Percentiles rank a stretch among this genome's conserved stretches.
Conservation (phyloP, 139 green algal species). For the Chlamydomonas incerta region DNA sequence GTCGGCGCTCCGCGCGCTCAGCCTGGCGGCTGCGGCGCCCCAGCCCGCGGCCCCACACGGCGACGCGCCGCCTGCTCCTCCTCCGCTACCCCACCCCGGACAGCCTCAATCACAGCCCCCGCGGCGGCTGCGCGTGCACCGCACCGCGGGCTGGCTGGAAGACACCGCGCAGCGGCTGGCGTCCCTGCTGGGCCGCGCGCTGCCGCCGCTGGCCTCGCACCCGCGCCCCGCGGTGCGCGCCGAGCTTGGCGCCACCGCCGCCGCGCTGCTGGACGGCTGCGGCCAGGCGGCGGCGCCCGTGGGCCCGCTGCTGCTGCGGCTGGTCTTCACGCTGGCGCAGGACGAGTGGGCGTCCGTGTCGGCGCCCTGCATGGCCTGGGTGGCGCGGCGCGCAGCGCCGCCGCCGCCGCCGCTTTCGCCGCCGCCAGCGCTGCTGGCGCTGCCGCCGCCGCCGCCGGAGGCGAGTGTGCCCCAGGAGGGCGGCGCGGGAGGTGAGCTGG, state of each 20-base stretch:
- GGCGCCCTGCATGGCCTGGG: background rate
- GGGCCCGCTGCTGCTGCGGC: conserved; percentile 57
- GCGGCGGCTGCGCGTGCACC: conserved; percentile 48
- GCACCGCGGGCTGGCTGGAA: conserved; percentile 58
- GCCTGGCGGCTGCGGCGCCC: background rate
- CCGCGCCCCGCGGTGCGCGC: conserved; percentile 62
- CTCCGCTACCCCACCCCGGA: background rate
- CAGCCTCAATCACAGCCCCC: background rate
- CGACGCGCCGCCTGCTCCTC: background rate
- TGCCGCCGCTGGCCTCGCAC: conserved; percentile 72
- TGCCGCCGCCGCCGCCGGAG: background rate
- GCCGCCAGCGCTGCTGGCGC: background rate
- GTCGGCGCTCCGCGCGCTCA: background rate
- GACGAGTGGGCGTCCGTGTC: conserved; percentile 76
- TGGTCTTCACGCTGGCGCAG: conserved; percentile 71
- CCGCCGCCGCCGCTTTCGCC: background rate
- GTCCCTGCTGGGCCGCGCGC: conserved; percentile 55
- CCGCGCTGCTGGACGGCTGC: conserved; percentile 59
- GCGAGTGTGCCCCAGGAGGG: too few species aligned
- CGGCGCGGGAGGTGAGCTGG: background rate
- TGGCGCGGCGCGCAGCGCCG: conserved; percentile 4
- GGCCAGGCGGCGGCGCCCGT: conserved; percentile 35
- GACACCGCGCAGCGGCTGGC: conserved; percentile 51
- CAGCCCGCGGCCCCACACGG: conserved; percentile 10
- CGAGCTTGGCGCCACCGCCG: conserved; percentile 53